Base-by-base conservation (phyloP, 2,329 filamentous ascomycete genomes). In the Cytospora leucostoma region DNA sequence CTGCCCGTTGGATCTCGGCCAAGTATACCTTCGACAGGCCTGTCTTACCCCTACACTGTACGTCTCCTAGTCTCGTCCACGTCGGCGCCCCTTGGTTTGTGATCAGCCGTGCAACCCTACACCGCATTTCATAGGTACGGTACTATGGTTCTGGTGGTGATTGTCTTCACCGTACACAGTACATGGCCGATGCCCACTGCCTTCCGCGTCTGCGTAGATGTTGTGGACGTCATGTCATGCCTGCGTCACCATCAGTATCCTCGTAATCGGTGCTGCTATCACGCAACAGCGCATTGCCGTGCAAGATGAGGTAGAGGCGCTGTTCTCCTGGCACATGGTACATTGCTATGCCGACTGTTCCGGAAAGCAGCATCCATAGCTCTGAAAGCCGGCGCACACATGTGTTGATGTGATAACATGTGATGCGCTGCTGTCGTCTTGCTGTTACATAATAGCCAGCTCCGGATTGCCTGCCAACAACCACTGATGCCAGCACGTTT, bases 371-470 rank as follows among this genome's bases (percentile, higher is more conserved):
- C 61, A 63, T 15, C 15, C 35, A 50, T 47, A 38, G 40, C 38
- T 56, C 33, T 27, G 13, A 32, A 54, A n/a, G n/a, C 58, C 35
- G 58, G 37, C 32, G 58, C 33, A 19, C 33, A 47, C 32, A 12
- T 4, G 40, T 63, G 56, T n/a, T n/a, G n/a, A 63, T 51, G 44
- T 61, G 61, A 17, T 6, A 44, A 51, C 56, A 63, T 51, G 44
- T 60, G 62, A 61, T 61, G 62, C 38, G 40, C 7, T 50, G 19
- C 38, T 49, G 58, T 49, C 38, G n/a, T 35, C 21, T 37, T 51
- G 49, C 27, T 47, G 53, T 61, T 57, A 57, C 58, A 57, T 61
- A 61, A 64, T 61, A 56, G 62, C 58, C 27, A 54, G 52, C 47
- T 21, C 37, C 53, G 27, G 27, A 27, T 27, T 44, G 19, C 40